Base-by-base conservation (phyloP, 352 stramenopile genomes). In the Phytophthora capsici region DNA sequence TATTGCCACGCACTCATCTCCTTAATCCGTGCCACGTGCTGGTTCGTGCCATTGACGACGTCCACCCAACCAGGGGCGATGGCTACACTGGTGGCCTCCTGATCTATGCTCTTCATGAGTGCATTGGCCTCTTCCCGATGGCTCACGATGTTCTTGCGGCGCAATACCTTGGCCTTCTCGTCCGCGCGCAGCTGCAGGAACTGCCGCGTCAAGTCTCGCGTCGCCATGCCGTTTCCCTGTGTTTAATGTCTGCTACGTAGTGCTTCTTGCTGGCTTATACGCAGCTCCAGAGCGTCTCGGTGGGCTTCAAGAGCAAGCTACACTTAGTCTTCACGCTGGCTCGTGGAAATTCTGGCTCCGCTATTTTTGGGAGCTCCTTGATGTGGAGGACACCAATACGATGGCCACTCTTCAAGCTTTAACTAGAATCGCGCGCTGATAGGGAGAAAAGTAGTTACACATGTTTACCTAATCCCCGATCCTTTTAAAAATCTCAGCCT, bases 131-230 rank as follows among this genome's bases (percentile, higher is more conserved):
- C 83, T 19, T 91, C 82, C 26, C 69, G 71, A 55, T 89, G 80
- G 63, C 73, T 77, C 54, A 89, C 79, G 62, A 95, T 95, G 68
- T 95, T 93, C 69, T 90, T 91, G 46, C 87, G 87, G 56, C 87
- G 82, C 63, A 91, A 75, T 22, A 86, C 90, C 67, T 93, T 95
- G 61, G 84, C 85, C 68, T 93, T 94, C 57, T 84, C 85, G 66
- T 94, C 80, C 34, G 71, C 75, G 28, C 87, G 84, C 59, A 93
- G 70, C 70, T 89, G 79, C 50, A 83, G 46, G 69, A 91, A 95
- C 54, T 75, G 47, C 6, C 86, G 81, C 57, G 82, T 93, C 66
- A 95, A 66, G 43, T 95, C 85, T 38, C 87, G 79, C 46, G 87
- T 95, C 53, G 87, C 85, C 87, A 95, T 95, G 19, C 22, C 26